Percentiles rank a stretch among this genome's conserved stretches.
phyloP scores from a whole-genome alignment of 2,329 filamentous ascomycete genomes.

The Penicillium freii region DNA sequence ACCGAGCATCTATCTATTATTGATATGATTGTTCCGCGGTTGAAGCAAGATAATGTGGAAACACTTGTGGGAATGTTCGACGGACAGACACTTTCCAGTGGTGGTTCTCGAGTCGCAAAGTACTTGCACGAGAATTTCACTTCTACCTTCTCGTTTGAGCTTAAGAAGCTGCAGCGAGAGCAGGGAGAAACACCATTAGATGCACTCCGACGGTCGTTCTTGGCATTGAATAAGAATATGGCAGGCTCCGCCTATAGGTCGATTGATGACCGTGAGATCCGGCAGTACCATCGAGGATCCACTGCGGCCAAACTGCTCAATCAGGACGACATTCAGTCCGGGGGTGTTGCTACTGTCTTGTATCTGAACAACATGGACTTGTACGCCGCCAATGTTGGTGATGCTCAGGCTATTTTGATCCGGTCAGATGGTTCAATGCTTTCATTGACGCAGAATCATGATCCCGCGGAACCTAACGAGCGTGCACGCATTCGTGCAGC shows the following conservation, averaged over 20 bases:
- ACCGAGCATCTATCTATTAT: conserved; percentile 95
- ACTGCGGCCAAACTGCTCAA: conserved; percentile 72
- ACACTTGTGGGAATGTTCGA: conserved; percentile 94
- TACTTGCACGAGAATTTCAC: conserved; percentile 96
- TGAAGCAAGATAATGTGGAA: conserved; percentile 85
- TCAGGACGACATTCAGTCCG: conserved; percentile 84
- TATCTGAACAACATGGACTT: conserved; percentile 88
- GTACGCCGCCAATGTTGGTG: conserved; percentile 91
- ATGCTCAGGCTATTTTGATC: conserved; percentile 93
- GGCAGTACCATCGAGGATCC: conserved; percentile 65
- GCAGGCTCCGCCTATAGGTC: conserved; percentile 79
- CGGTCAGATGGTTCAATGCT: conserved; percentile 80
- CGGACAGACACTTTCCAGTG: conserved; percentile 80
- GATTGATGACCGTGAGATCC: conserved; percentile 67
- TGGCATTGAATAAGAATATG: conserved; percentile 89
- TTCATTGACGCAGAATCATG: conserved; percentile 85
- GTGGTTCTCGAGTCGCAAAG: conserved; percentile 93
- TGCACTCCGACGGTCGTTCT: conserved; percentile 80
- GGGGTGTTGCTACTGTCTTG: conserved; percentile 85
- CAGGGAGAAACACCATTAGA: conserved; percentile 73
- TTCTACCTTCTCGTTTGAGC: conserved; percentile 74
- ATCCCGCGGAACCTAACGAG: conserved; percentile 82
- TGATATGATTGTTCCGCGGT: conserved; percentile 89
- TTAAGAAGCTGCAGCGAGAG: conserved; percentile 69
- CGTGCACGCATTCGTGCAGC: conserved; percentile 88